Evolutionary conservation across 768 basidiomycete genomes (phyloP), one percentile per base, ranked within the genome.

Genomic region (Rhodotorula graminis): DNA sequence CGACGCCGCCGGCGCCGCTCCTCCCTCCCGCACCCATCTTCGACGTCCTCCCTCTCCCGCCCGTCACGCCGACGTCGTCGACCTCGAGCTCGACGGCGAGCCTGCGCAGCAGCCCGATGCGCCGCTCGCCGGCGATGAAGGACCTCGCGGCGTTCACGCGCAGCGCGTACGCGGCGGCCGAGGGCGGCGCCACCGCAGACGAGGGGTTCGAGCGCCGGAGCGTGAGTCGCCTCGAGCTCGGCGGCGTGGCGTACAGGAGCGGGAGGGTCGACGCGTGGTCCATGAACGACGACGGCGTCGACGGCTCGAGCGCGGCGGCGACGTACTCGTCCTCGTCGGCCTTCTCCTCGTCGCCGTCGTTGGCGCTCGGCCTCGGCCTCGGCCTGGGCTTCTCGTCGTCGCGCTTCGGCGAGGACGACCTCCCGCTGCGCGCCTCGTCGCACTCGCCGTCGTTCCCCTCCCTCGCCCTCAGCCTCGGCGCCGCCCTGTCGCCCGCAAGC

Each of bases 1-100:
- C 68, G 8, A 29, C 49, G 42, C 73, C 73, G 27, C 53, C 61
- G 0, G 69, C 73, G 3, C 69, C 73, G 5, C 62, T 74, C 33
- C 62, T 70, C 37, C 66, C 73, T 4, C 58, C 73, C 8, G 65
- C 65, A 3, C 61, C 65, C n/a, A 67, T 70, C 63, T 74, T 71
- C 69, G 69, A 63, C 57, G 55, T 61, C 6, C 64, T 61, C 44
- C 64, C 67, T n/a, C 47, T 42, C 10, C 58, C 71, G 16, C 68
- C 71, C 3, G 52, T 64, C 4, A 56, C 66, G 47, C 68, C 61
- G 18, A 37, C 25, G 11, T 23, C 14, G 2, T 14, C 65, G 16
- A 9, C 33, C 21, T 67, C 69, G 16, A 12, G 25, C 25, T 49
- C 47, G 47, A 37, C 37, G 37, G n/a, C n/a, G n/a, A n/a, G n/a